Conservation (phyloP, 371 early-diverging fungal species). For the Syncephalastrum sp. region DNA sequence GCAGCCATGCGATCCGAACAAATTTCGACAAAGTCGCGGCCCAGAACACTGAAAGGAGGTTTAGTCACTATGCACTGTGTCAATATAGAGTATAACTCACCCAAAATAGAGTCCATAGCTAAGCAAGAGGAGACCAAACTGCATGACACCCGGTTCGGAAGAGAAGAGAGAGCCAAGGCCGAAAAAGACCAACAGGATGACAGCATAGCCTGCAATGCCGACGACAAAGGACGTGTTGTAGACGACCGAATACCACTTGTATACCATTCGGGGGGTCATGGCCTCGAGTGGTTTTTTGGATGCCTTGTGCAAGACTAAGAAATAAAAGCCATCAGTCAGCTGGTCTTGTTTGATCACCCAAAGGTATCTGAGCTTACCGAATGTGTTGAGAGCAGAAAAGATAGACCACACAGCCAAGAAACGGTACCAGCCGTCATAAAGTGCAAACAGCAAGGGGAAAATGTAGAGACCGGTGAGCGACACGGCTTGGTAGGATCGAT, state of each 20-base stretch:
- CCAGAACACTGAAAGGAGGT: slow-evolving; percentile 51
- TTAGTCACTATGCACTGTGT: too few relatives aligned
- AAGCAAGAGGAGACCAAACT: slow-evolving; percentile 48
- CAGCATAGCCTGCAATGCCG: slow-evolving; percentile 59
- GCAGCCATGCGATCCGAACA: slow-evolving; percentile 83
- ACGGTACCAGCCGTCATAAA: slow-evolving; percentile 51
- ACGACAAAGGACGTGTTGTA: slow-evolving; percentile 65
- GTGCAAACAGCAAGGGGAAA: slow-evolving; percentile 55
- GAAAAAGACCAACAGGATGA: slow-evolving; percentile 60
- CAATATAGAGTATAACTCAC: slow-evolving; percentile 30
- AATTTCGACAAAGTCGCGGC: slow-evolving; percentile 84
- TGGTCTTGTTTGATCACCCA: background rate
- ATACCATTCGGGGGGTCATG: slow-evolving; percentile 67
- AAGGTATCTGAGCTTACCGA: slow-evolving; percentile 23
- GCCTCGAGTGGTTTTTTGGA: slow-evolving; percentile 66
- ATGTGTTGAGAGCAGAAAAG: slow-evolving; percentile 41
- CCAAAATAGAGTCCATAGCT: slow-evolving; percentile 75
- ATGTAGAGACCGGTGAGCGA: slow-evolving; percentile 76
- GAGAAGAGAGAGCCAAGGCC: slow-evolving; percentile 47
- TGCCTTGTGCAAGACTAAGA: slow-evolving; percentile 54
- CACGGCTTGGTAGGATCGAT: slow-evolving; percentile 72
- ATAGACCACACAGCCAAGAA: slow-evolving; percentile 45
- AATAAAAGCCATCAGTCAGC: background rate
- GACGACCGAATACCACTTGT: slow-evolving; percentile 68
- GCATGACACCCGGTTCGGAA: slow-evolving; percentile 42